These are phyloP conservation scores for Uronychia setigera DNA, from an alignment of 73 alveolate species.

Conservation along the genomic window DNA sequence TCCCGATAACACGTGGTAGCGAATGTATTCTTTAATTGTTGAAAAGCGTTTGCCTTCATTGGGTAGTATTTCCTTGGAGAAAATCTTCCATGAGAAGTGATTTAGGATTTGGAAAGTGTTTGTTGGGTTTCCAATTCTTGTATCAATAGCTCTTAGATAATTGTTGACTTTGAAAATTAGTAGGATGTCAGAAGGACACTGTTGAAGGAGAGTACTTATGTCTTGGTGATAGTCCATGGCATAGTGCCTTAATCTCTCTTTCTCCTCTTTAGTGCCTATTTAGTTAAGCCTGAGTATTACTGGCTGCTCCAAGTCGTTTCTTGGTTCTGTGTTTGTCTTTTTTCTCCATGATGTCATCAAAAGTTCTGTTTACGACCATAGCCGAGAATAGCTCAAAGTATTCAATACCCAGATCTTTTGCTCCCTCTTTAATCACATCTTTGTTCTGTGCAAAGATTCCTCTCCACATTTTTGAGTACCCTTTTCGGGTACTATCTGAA, in stretches of 20 bases:
- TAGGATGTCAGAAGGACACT: constrained; percentile 56
- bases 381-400: constrained; percentile 73
- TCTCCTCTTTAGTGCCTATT: constrained; percentile 42
- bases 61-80: neutral
- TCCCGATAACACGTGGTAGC: no score
- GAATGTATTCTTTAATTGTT: no score
- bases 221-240: constrained; percentile 75
- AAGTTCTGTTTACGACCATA: constrained; percentile 71
- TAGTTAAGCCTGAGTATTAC: constrained; percentile 26
- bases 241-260: constrained; percentile 58
- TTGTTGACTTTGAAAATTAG: constrained; percentile 71
- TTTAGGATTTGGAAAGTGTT: constrained; percentile 64
- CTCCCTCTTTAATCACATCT: constrained; percentile 57
- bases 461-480: constrained; percentile 75
- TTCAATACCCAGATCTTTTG: constrained; percentile 74
- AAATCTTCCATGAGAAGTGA: constrained; percentile 5
- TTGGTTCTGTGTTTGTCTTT: constrained; percentile 35
- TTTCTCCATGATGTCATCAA: constrained; percentile 74
- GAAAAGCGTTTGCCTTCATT: no score
- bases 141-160: constrained; percentile 71
- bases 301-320: constrained; percentile 43
- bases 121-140: constrained; percentile 74
- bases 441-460: constrained; percentile 72
- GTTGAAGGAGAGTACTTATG: constrained; percentile 50
- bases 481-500: constrained; percentile 53